A percentile compares a stretch with the other conserved stretches of the same genome.
Evolutionary conservation across 495 filamentous ascomycete genomes (phyloP).

Genomic region (Aspergillus indologenus): DNA sequence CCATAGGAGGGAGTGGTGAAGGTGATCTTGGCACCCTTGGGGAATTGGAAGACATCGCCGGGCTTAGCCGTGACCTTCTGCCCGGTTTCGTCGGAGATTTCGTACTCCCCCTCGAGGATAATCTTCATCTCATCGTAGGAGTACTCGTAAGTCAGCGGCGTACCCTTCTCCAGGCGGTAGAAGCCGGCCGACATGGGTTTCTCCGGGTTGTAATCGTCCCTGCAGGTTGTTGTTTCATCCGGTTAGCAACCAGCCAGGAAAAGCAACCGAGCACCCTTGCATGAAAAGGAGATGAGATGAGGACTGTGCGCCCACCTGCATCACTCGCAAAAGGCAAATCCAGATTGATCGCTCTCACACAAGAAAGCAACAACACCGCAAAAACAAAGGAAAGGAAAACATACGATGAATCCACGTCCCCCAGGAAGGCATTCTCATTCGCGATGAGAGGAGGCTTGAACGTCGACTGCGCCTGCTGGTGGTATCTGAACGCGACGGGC

Average conservation of each 20-base stretch:
- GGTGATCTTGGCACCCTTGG: slow-evolving; percentile 73
- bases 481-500: slow-evolving; percentile 46
- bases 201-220: slow-evolving; percentile 54
- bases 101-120: slow-evolving; percentile 72
- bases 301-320: not conserved
- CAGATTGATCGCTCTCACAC: too few relatives aligned
- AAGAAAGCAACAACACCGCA: not conserved
- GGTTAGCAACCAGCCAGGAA: slow-evolving; percentile 2
- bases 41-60: slow-evolving; percentile 77
- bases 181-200: slow-evolving; percentile 67
- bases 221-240: slow-evolving; percentile 16
- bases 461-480: slow-evolving; percentile 56
- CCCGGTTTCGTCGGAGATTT: slow-evolving; percentile 68
- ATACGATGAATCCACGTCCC: slow-evolving; percentile 61
- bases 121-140: slow-evolving; percentile 81
- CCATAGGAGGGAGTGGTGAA: slow-evolving; percentile 70
- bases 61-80: slow-evolving; percentile 63
- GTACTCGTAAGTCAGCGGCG: slow-evolving; percentile 70
- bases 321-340: not conserved
- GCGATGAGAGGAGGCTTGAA: slow-evolving; percentile 71
- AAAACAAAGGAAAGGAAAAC: slow-evolving; percentile 5
- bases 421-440: slow-evolving; percentile 71
- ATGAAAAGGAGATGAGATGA: not conserved
- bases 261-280: not conserved
- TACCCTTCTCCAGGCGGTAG: slow-evolving; percentile 72